Evolutionary conservation across 345 rosid species (phyloP).

Genomic region (Leavenworthia alabamica): DNA sequence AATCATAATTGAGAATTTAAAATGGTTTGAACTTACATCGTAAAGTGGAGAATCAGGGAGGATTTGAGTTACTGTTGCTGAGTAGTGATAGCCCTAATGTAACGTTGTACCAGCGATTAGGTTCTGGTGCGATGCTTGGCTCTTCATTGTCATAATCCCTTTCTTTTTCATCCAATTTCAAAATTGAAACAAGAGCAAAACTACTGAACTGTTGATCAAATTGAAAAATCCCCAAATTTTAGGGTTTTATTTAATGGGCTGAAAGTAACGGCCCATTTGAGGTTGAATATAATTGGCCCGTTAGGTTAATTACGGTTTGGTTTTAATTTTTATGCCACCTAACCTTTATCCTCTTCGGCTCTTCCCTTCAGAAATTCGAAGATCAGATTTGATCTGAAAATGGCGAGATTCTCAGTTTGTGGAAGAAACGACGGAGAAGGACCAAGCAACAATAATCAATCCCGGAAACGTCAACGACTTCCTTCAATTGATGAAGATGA

Average conservation of each 20-base stretch:
- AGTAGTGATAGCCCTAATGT: conserved; percentile 56
- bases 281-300: not conserved
- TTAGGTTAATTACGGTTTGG: not conserved
- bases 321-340: not conserved
- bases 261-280: not conserved
- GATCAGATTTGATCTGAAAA: not conserved
- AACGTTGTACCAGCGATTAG: conserved; percentile 64
- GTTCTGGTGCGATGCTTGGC: conserved; percentile 51
- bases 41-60: conserved; percentile 61
- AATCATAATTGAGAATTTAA: not conserved
- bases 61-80: conserved; percentile 34
- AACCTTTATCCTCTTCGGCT: not conserved
- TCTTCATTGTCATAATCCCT: conserved; percentile 39
- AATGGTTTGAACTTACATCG: conserved; percentile 39
- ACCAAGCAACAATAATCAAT: conserved; percentile 4
- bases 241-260: conserved; percentile 4
- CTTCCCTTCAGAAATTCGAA: not conserved
- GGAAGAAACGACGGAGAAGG: conserved; percentile 30
- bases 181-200: not conserved
- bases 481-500: conserved; percentile 26
- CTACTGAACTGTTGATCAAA: not conserved
- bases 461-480: conserved; percentile 25
- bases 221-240: not conserved
- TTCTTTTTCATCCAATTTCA: not conserved
- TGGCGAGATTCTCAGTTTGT: conserved; percentile 24